Conservation (phyloP, 179 eudicot species). For the Silene coronaria region DNA sequence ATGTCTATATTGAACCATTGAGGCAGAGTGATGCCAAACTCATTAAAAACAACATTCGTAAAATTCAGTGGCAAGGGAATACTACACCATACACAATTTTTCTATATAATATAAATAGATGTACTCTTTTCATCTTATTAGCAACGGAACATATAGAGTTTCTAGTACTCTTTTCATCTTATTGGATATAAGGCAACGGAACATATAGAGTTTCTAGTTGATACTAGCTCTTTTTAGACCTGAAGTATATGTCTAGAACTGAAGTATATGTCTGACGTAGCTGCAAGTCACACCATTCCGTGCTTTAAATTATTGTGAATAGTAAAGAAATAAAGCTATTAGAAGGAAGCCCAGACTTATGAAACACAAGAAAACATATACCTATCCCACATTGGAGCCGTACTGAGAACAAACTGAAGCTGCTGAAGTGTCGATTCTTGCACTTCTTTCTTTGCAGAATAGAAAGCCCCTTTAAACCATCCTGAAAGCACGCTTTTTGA, state of each 20-base stretch:
- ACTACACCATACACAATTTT: no score
- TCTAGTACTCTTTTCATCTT: background rate
- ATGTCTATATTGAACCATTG: background rate
- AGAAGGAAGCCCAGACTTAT: background rate
- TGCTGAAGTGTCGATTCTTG: conserved; percentile 63
- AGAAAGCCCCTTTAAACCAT: conserved; percentile 71
- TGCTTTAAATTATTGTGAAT: background rate
- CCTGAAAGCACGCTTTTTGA: conserved; percentile 44
- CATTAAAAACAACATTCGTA: no score
- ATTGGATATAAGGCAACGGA: background rate
- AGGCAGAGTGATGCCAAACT: no score
- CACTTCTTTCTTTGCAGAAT: conserved; percentile 56
- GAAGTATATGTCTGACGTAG: background rate
- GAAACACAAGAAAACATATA: conserved; percentile 28
- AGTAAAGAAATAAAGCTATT: background rate
- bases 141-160: background rate
- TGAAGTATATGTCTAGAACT: background rate
- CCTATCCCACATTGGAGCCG: conserved; percentile 92
- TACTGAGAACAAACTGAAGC: conserved; percentile 55
- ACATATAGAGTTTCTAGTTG: background rate
- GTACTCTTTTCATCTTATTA: background rate
- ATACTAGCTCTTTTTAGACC: background rate
- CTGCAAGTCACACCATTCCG: background rate
- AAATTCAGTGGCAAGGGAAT: no score
- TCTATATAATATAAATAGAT: no score